These are phyloP conservation scores for Trametes polyzona DNA, from an alignment of 1,284 basidiomycete species.

Conservation along the genomic window DNA sequence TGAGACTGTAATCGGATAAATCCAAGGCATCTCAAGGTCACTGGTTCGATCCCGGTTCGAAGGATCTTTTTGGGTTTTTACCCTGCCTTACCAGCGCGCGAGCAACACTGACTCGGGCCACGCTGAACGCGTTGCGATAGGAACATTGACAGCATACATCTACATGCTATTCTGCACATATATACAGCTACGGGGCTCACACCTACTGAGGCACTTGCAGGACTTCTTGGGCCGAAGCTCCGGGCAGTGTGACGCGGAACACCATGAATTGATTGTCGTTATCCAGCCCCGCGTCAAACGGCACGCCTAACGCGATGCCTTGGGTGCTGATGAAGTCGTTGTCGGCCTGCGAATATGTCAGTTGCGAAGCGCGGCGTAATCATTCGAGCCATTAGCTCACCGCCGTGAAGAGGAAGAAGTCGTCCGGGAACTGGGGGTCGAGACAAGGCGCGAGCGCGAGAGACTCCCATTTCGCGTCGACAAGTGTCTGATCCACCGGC, in stretches of 20 bases:
- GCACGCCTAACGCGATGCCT: constrained; percentile 55
- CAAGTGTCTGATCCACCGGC: constrained; percentile 54
- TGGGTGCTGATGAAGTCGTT: constrained; percentile 69
- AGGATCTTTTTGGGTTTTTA: constrained; percentile 20
- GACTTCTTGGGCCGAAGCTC: constrained; percentile 6
- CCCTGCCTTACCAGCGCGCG: too few relatives aligned
- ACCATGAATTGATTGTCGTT: constrained; percentile 71
- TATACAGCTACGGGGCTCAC: neutral
- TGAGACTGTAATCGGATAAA: constrained; percentile 28
- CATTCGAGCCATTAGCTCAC: constrained; percentile 34
- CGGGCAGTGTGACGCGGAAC: constrained; percentile 67
- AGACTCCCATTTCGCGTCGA: constrained; percentile 73
- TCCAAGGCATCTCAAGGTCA: constrained; percentile 12
- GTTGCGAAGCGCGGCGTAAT: too few relatives aligned
- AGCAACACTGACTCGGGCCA: too few relatives aligned
- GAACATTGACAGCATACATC: too few relatives aligned
- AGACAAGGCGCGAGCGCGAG: constrained; percentile 60
- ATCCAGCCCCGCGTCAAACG: constrained; percentile 58
- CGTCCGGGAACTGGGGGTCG: constrained; percentile 56
- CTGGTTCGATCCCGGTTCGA: constrained; percentile 28
- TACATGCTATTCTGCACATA: too few relatives aligned
- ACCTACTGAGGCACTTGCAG: neutral
- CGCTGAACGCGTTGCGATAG: too few relatives aligned
- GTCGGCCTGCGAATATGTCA: constrained; percentile 61
- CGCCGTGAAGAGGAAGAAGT: constrained; percentile 69